phyloP scores from a whole-genome alignment of 1,284 basidiomycete genomes.

The Pseudozyma pruni region DNA sequence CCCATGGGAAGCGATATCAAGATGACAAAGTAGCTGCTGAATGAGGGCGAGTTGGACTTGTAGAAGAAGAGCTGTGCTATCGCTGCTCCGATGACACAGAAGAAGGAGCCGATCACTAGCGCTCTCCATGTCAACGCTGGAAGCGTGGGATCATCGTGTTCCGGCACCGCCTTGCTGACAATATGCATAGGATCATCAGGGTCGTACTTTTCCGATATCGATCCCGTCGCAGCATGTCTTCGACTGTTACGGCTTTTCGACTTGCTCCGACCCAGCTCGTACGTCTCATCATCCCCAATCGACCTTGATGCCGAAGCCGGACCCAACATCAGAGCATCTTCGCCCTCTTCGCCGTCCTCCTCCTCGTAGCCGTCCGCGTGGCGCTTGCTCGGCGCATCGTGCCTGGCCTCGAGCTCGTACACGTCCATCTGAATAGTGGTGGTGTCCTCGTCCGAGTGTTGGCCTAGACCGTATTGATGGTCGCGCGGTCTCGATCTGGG shows the following conservation, averaged over 20 bases:
- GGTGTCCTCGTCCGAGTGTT: slow-evolving; percentile 39
- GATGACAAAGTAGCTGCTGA: slow-evolving; percentile 73
- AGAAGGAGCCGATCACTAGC: slow-evolving; percentile 71
- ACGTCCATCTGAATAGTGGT: slow-evolving; percentile 39
- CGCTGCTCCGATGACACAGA: slow-evolving; percentile 72
- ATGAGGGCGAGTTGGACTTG: slow-evolving; percentile 69
- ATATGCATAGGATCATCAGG: slow-evolving; percentile 57
- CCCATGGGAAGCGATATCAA: slow-evolving; percentile 71
- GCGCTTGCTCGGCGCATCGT: slow-evolving; percentile 6
- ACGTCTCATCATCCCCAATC: slow-evolving; percentile 21
- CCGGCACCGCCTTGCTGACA: slow-evolving; percentile 70
- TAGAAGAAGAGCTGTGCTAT: slow-evolving; percentile 64
- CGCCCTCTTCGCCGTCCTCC: slow-evolving; percentile 31
- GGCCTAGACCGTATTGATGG: slow-evolving; percentile 20
- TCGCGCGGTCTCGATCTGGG: slow-evolving; percentile 15
- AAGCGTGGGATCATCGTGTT: slow-evolving; percentile 71
- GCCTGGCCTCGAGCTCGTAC: slow-evolving; percentile 21
- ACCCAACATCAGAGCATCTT: slow-evolving; percentile 50
- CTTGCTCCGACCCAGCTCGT: slow-evolving; percentile 27
- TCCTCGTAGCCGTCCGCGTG: slow-evolving; percentile 17
- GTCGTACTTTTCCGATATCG: slow-evolving; percentile 48
- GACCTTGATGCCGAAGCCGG: slow-evolving; percentile 22
- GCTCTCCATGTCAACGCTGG: slow-evolving; percentile 72
- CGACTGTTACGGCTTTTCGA: slow-evolving; percentile 14
- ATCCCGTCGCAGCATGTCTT: slow-evolving; percentile 31